Conservation (phyloP, 1,139 yeast species). For the Debaryomyces fabryi region DNA sequence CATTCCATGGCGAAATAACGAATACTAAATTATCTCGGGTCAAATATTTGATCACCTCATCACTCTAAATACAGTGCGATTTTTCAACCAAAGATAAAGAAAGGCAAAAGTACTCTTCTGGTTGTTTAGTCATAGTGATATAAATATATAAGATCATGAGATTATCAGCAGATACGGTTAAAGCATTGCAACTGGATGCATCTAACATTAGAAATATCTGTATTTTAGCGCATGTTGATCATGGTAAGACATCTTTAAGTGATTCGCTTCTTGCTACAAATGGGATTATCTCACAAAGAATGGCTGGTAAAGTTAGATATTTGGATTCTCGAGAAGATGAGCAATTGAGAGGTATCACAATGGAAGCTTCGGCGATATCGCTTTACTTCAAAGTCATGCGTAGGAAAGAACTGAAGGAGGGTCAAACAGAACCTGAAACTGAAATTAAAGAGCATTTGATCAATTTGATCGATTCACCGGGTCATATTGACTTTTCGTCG, state of each 20-base stretch:
- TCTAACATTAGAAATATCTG: constrained; percentile 83
- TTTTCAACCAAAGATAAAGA: neutral
- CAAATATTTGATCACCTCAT: constrained; percentile 6
- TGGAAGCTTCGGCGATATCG: constrained; percentile 95
- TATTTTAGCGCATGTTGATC: constrained; percentile 97
- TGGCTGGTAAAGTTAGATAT: constrained; percentile 94
- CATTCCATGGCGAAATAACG: constrained; percentile 22
- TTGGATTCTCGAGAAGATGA: constrained; percentile 95
- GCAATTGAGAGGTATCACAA: constrained; percentile 93
- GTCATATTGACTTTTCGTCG: constrained; percentile 95
- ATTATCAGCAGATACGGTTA: constrained; percentile 63
- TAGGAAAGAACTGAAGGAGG: constrained; percentile 33
- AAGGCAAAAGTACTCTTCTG: neutral
- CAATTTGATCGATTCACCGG: constrained; percentile 96
- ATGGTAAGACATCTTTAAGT: constrained; percentile 94
- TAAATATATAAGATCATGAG: constrained; percentile 34
- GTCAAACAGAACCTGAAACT: constrained; percentile 34
- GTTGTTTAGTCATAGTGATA: neutral
- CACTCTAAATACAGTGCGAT: constrained; percentile 4
- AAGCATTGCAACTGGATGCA: constrained; percentile 69
- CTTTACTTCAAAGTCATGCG: constrained; percentile 72
- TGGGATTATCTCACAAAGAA: constrained; percentile 90
- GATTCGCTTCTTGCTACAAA: constrained; percentile 93
- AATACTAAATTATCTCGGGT: neutral
- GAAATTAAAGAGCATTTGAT: constrained; percentile 76